These are phyloP conservation scores for Pholiota conissans DNA, from an alignment of 768 basidiomycete genomes.

Conservation along the genomic window DNA sequence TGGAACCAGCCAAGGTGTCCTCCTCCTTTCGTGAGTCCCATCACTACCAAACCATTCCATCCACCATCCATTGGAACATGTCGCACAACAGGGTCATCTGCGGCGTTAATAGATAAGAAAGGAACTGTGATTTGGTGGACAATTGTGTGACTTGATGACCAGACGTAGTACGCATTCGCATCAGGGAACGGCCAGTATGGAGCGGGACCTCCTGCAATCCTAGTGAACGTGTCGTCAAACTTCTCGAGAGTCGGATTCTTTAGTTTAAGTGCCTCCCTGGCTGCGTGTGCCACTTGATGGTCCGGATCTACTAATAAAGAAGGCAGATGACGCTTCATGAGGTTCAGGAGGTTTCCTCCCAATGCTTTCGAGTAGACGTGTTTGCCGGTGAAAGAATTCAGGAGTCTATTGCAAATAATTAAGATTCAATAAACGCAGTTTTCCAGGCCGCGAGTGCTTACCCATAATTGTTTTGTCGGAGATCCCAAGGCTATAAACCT, in stretches of 20 bases:
- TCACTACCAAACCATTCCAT: constrained; percentile 53
- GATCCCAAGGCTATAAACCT: constrained; percentile 50
- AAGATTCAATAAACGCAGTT: background rate
- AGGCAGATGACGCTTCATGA: constrained; percentile 52
- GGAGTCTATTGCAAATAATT: constrained; percentile 42
- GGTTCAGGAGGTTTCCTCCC: constrained; percentile 67
- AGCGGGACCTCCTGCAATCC: constrained; percentile 67
- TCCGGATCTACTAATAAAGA: constrained; percentile 50
- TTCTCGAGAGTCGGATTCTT: constrained; percentile 54
- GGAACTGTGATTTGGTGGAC: constrained; percentile 66
- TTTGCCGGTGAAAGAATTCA: constrained; percentile 54
- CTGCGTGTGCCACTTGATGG: constrained; percentile 48
- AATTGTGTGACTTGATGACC: constrained; percentile 61
- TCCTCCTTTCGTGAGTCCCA: constrained; percentile 62
- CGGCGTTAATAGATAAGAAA: constrained; percentile 72
- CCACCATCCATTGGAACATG: constrained; percentile 58
- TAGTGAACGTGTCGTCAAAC: constrained; percentile 65
- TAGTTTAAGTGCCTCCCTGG: constrained; percentile 42
- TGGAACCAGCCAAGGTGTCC: constrained; percentile 89
- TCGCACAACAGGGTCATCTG: constrained; percentile 76
- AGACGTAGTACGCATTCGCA: constrained; percentile 48
- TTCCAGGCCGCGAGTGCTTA: constrained; percentile 27
- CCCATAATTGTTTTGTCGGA: constrained; percentile 48
- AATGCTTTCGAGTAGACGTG: constrained; percentile 76
- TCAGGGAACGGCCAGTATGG: constrained; percentile 50